A percentile compares a stretch with the other conserved stretches of the same genome.
phyloP scores from a whole-genome alignment of 2,329 filamentous ascomycete genomes.

The Penicillium sp. region DNA sequence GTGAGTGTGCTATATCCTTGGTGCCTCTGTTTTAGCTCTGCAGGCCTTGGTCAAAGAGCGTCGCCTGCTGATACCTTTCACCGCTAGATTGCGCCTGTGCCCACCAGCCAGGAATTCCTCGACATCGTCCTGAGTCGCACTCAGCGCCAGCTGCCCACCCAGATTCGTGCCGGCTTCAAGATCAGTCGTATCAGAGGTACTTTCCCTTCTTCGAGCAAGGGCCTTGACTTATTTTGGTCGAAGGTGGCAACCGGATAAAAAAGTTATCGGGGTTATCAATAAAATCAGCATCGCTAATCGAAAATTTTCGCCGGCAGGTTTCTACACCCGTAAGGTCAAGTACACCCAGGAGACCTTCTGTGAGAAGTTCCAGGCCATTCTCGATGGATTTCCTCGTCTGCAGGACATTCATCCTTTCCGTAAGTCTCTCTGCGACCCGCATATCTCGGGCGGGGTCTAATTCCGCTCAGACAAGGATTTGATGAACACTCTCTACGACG shows the following conservation, averaged over 20 bases:
- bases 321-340: conserved; percentile 98
- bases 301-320: conserved; percentile 53
- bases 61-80: conserved; percentile 37
- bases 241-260: conserved; percentile 13
- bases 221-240: too few species aligned
- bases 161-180: conserved; percentile 94
- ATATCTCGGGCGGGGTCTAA: conserved; percentile 17
- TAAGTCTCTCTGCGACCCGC: conserved; percentile 36
- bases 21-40: not conserved
- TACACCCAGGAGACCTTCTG: conserved; percentile 95
- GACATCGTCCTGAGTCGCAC: conserved; percentile 95
- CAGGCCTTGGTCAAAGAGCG: not conserved
- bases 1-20: conserved; percentile 30
- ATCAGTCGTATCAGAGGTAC: conserved; percentile 80
- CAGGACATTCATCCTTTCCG: conserved; percentile 95
- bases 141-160: conserved; percentile 86
- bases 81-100: conserved; percentile 71
- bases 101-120: conserved; percentile 90
- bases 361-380: conserved; percentile 86
- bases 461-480: conserved; percentile 62
- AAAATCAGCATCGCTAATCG: conserved; percentile 31
- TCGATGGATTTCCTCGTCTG: conserved; percentile 88
- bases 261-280: conserved; percentile 25
- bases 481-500: conserved; percentile 97
- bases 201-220: not conserved